Conservation (phyloP, 1,284 basidiomycete species). For the Sporisorium graminicola region DNA sequence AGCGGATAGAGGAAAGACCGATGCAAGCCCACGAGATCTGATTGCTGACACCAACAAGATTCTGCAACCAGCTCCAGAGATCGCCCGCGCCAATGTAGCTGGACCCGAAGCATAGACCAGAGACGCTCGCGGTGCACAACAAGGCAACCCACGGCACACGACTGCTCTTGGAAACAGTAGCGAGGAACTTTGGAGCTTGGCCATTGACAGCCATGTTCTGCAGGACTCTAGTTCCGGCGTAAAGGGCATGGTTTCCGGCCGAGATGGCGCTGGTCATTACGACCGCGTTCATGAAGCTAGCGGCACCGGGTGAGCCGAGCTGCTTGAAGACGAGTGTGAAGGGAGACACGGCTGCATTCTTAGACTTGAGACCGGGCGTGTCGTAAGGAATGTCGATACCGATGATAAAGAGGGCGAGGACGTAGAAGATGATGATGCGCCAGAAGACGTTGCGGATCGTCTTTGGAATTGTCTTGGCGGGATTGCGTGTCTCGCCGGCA, state of each 20-base stretch:
- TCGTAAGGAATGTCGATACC: constrained; percentile 74
- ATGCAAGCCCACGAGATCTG: constrained; percentile 87
- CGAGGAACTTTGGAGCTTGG: constrained; percentile 82
- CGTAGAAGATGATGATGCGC: constrained; percentile 74
- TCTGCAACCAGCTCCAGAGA: constrained; percentile 76
- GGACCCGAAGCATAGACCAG: constrained; percentile 76
- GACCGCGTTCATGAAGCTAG: constrained; percentile 78
- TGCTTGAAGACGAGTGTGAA: constrained; percentile 69
- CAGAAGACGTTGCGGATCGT: constrained; percentile 76
- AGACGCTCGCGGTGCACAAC: constrained; percentile 77
- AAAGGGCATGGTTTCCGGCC: constrained; percentile 84
- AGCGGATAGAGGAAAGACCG: constrained; percentile 80
- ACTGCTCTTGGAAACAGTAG: constrained; percentile 75
- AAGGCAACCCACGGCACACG: constrained; percentile 84
- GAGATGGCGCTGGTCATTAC: constrained; percentile 85
- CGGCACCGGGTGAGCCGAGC: constrained; percentile 70
- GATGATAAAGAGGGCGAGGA: constrained; percentile 73
- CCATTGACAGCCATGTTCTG: constrained; percentile 81
- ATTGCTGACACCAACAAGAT: constrained; percentile 78
- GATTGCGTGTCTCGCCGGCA: constrained; percentile 56
- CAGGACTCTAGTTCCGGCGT: constrained; percentile 79
- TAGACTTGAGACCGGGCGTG: constrained; percentile 44
- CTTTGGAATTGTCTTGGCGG: constrained; percentile 51
- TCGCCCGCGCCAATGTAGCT: constrained; percentile 66
- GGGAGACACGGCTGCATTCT: constrained; percentile 37